These are phyloP conservation scores for Vigna mungo DNA, from an alignment of 306 rosid species.

Conservation along the genomic window DNA sequence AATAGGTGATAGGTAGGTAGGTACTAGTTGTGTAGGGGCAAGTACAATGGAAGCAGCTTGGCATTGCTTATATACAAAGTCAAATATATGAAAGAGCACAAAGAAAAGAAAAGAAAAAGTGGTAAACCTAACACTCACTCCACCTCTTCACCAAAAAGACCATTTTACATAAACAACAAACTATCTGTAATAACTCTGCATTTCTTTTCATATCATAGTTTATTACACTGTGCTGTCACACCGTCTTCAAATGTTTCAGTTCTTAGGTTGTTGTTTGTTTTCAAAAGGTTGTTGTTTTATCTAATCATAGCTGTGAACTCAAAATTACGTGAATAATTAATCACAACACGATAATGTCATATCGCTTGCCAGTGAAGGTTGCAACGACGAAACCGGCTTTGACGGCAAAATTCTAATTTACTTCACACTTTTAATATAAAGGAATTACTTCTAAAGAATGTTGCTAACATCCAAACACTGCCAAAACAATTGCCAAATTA, in stretches of 20 bases:
- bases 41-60: conserved; percentile 32
- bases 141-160: conserved; percentile 28
- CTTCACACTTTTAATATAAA: too few species aligned
- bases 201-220: conserved; percentile 5
- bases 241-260: background rate
- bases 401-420: conserved; percentile 27
- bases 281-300: background rate
- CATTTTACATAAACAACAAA: too few species aligned
- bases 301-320: background rate
- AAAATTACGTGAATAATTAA: background rate
- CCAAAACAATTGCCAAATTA: too few species aligned
- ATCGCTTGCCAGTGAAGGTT: background rate
- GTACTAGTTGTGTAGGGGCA: conserved; percentile 18
- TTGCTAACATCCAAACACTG: too few species aligned
- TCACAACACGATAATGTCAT: background rate
- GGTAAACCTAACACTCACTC: conserved; percentile 47
- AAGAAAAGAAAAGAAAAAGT: conserved; percentile 3
- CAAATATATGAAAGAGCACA: conserved; percentile 22
- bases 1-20: background rate
- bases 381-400: conserved; percentile 36
- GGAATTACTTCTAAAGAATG: too few species aligned
- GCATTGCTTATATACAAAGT: conserved; percentile 43
- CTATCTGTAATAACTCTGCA: too few species aligned
- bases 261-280: background rate
- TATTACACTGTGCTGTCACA: background rate